Base-by-base conservation (phyloP, 2,329 filamentous ascomycete genomes). In the Camillea tinctor region DNA sequence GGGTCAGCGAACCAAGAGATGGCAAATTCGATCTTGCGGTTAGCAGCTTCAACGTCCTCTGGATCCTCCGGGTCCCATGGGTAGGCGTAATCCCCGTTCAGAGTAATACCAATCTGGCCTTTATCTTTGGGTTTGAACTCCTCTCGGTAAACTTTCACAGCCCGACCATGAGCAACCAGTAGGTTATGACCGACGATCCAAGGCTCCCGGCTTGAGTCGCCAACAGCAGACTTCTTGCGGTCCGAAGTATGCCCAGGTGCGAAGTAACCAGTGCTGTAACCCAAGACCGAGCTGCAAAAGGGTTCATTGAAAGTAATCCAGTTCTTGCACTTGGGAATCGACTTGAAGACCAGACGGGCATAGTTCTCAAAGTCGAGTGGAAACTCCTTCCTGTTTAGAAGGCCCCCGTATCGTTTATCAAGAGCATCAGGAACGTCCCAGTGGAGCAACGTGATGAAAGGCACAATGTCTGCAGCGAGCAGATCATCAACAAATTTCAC, bases 251-350 rank as follows among this genome's bases (percentile, higher is more conserved):
- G 88, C n/a, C 92, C 92, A 0, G 92, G 92, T 11, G 92, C 92
- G 72, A 93, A 93, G 63, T 86, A 79, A 24, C 92, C 92, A 50
- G 84, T 86, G 71, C 84, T 90, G 77, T 94, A 95, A 40, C 92
- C 92, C 50, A 95, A 82, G 62, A 95, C 88, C 56, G 89, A 86
- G 64, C 87, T 91, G 77, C 91, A 96, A 87, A 90, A 95, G 3
- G 92, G 92, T 79, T 96, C 92, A 74, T 95, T 95, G 79, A 94
- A 92, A 23, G 91, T 95, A 74, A 93, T 91, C 92, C 92, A 96
- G 77, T 91, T 83, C 80, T 92, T 92, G 70, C 93, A 91, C 75
- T 88, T 89, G 57, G 87, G 84, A 54, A 96, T 81, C 1, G 87
- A 85, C 72, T 88, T 82, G 79, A 93, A 96, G 69, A 92, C 81